Evolutionary conservation across 768 basidiomycete genomes (phyloP).

Genomic region (Hypsizygus marmoreus): DNA sequence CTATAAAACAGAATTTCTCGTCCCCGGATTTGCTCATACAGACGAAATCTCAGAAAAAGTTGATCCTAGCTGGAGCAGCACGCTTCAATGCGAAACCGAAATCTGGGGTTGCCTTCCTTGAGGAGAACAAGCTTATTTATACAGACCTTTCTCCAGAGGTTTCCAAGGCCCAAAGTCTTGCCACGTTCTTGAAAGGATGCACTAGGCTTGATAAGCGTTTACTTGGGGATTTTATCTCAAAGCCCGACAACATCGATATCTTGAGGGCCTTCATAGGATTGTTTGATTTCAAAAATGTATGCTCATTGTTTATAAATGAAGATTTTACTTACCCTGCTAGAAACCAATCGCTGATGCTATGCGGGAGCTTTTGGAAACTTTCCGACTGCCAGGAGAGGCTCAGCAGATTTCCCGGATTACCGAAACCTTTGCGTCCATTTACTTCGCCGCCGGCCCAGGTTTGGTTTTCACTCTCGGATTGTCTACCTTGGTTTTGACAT

Average conservation of each 20-base stretch:
- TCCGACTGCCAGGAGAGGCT: constrained; percentile 92
- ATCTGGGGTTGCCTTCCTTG: constrained; percentile 83
- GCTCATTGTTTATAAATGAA: constrained; percentile 28
- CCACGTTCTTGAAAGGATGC: constrained; percentile 82
- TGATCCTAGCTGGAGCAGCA: constrained; percentile 79
- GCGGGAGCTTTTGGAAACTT: constrained; percentile 90
- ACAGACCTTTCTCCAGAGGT: constrained; percentile 56
- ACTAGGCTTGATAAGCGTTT: constrained; percentile 89
- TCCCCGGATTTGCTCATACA: constrained; percentile 58
- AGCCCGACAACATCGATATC: constrained; percentile 82
- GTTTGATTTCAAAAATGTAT: constrained; percentile 87
- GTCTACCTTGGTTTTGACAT: constrained; percentile 7
- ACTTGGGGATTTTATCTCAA: constrained; percentile 90
- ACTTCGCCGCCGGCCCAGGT: constrained; percentile 87
- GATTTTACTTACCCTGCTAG: constrained; percentile 43
- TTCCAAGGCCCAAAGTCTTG: constrained; percentile 69
- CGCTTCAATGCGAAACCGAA: constrained; percentile 95
- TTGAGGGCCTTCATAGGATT: constrained; percentile 85
- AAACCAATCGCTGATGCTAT: constrained; percentile 96
- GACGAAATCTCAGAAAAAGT: constrained; percentile 82
- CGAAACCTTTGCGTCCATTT: constrained; percentile 90
- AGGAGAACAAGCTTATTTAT: constrained; percentile 90
- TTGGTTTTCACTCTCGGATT: constrained; percentile 8
- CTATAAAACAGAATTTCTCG: constrained; percentile 50
- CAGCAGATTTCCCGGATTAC: constrained; percentile 95